Evolutionary conservation across 179 eudicot species (phyloP).

Genomic region (Silene noctiflora): DNA sequence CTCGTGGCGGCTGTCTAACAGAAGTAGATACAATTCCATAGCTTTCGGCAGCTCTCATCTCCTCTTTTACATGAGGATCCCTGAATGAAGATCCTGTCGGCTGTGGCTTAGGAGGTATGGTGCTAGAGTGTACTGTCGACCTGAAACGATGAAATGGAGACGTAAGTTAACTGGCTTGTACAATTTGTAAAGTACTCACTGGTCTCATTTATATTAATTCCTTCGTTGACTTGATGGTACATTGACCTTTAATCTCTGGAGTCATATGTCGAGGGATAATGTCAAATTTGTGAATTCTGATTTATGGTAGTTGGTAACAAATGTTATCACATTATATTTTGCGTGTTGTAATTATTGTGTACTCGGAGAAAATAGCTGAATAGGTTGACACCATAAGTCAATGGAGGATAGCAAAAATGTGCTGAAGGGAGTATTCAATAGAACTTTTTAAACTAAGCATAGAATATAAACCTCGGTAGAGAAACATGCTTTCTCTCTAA

Average conservation of each 20-base stretch:
- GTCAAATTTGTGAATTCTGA: too few relatives aligned
- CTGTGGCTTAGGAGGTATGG: constrained; percentile 55
- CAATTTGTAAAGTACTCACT: not conserved
- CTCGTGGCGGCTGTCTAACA: constrained; percentile 53
- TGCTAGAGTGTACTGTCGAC: constrained; percentile 69
- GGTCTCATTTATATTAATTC: not conserved
- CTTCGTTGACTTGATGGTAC: too few relatives aligned
- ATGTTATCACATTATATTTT: too few relatives aligned
- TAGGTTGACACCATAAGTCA: too few relatives aligned
- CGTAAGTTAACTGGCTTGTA: not conserved
- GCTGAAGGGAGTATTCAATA: not conserved
- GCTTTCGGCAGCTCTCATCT: constrained; percentile 38
- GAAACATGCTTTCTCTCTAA: constrained; percentile 72
- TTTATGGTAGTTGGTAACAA: too few relatives aligned
- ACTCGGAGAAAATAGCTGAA: too few relatives aligned
- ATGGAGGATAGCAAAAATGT: too few relatives aligned
- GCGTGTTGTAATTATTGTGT: too few relatives aligned
- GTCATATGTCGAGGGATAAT: too few relatives aligned
- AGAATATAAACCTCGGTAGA: constrained; percentile 60
- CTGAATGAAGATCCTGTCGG: constrained; percentile 38
- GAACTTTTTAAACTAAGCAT: not conserved
- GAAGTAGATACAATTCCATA: constrained; percentile 45
- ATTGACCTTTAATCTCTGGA: too few relatives aligned
- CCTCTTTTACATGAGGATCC: constrained; percentile 47
- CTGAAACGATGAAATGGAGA: constrained; percentile 30